These are phyloP conservation scores for Vanderwaltozyma polyspora DNA, from an alignment of 805 yeast species.

Conservation along the genomic window DNA sequence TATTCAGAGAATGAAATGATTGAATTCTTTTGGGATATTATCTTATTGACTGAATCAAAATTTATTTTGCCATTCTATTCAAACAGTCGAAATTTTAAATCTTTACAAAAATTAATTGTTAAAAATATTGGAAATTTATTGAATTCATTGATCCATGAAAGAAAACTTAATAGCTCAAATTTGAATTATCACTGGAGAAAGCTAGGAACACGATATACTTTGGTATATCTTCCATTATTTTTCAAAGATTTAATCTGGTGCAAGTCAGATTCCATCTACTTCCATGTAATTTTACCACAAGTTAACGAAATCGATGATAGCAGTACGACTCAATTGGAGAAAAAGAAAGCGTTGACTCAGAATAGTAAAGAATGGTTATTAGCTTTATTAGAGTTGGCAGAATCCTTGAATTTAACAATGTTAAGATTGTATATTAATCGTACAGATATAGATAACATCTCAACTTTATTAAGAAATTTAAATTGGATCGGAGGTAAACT, in stretches of 20 bases:
- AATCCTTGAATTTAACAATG: constrained; percentile 7
- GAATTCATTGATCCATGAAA: constrained; percentile 1
- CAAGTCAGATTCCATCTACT: constrained; percentile 10
- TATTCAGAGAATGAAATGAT: constrained; percentile 4
- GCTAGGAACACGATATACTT: constrained; percentile 16
- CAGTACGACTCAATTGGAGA: not conserved
- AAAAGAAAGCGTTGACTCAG: not conserved
- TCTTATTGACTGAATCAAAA: constrained; percentile 19
- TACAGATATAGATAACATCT: constrained; percentile 9
- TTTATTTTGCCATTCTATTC: constrained; percentile 8
- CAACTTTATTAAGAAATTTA: constrained; percentile 18
- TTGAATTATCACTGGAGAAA: constrained; percentile 12
- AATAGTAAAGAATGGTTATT: constrained; percentile 19
- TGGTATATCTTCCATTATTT: constrained; percentile 18
- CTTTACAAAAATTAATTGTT: constrained; percentile 7
- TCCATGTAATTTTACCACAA: constrained; percentile 16
- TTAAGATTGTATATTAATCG: constrained; percentile 18
- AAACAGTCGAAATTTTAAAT: constrained; percentile 1
- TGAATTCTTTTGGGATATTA: constrained; percentile 26
- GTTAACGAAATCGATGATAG: not conserved
- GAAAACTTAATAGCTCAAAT: not conserved
- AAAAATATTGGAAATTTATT: constrained; percentile 8
- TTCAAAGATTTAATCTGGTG: constrained; percentile 18
- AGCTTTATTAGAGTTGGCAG: constrained; percentile 19
- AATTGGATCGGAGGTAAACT: constrained; percentile 26